These are phyloP conservation scores for Bruguiera gymnorhiza DNA, from an alignment of 345 rosid species.

Conservation along the genomic window DNA sequence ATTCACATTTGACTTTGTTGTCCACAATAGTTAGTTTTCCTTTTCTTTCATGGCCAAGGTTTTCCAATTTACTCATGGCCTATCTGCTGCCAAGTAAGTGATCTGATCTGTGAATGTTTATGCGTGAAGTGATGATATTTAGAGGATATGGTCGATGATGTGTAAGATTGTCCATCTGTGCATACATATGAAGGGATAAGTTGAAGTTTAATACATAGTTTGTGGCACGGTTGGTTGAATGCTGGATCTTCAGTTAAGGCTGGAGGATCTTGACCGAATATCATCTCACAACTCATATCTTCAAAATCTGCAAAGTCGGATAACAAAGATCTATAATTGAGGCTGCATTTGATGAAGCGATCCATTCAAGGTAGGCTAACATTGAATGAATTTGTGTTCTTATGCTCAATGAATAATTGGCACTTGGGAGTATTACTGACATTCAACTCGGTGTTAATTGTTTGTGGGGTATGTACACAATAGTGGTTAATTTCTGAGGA, in stretches of 20 bases:
- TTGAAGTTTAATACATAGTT: slow-evolving; percentile 52
- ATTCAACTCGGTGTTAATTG: slow-evolving; percentile 21
- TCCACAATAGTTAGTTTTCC: neutral
- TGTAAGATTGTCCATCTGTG: neutral
- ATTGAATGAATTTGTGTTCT: neutral
- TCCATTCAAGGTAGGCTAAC: slow-evolving; percentile 5
- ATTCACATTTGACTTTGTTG: neutral
- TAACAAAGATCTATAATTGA: slow-evolving; percentile 1
- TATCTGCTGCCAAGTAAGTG: neutral
- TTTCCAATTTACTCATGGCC: too few species aligned
- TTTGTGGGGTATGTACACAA: slow-evolving; percentile 4
- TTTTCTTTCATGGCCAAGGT: slow-evolving; percentile 6
- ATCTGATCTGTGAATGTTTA: neutral
- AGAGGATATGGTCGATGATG: neutral
- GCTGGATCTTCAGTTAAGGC: slow-evolving; percentile 65
- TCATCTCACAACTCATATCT: slow-evolving; percentile 90
- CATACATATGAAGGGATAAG: slow-evolving; percentile 9
- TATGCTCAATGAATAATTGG: slow-evolving; percentile 17
- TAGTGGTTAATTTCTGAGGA: slow-evolving; percentile 47
- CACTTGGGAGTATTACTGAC: slow-evolving; percentile 16
- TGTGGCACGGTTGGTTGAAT: slow-evolving; percentile 73
- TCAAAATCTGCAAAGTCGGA: slow-evolving; percentile 70
- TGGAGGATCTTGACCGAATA: slow-evolving; percentile 86
- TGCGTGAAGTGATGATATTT: neutral
- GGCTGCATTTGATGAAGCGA: neutral